Conservation (phyloP, 768 basidiomycete genomes). For the Leccinum uliginosum region DNA sequence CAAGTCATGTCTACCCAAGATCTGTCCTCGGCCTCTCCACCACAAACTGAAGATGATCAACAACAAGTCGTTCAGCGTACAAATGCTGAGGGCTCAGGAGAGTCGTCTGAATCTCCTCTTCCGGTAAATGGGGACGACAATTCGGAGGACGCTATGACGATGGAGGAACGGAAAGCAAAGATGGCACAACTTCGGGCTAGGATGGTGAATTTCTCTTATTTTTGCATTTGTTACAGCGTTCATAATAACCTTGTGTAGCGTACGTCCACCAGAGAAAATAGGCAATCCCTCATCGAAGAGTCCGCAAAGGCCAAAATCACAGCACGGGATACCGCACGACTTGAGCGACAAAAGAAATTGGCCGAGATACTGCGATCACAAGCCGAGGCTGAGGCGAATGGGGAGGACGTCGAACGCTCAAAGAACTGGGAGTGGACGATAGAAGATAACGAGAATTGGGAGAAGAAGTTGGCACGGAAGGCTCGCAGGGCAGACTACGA, state of each 20-base stretch:
- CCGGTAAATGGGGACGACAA: conserved; percentile 16
- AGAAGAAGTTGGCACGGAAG: conserved; percentile 67
- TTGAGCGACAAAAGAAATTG: conserved; percentile 87
- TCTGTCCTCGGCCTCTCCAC: conserved; percentile 1
- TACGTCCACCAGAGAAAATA: conserved; percentile 76
- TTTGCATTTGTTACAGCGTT: background rate
- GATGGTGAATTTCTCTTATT: conserved; percentile 51
- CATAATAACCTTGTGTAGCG: conserved; percentile 41
- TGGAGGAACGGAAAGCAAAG: conserved; percentile 76
- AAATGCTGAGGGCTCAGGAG: conserved; percentile 26
- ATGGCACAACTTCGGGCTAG: conserved; percentile 70
- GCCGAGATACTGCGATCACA: conserved; percentile 83
- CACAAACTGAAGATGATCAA: background rate
- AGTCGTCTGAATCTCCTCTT: conserved; percentile 22
- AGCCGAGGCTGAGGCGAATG: conserved; percentile 83
- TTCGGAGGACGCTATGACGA: conserved; percentile 32
- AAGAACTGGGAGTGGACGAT: conserved; percentile 80
- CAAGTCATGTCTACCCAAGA: conserved; percentile 11
- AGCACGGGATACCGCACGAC: conserved; percentile 73
- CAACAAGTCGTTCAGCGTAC: background rate
- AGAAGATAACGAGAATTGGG: conserved; percentile 29
- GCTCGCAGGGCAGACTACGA: conserved; percentile 81
- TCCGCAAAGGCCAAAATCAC: conserved; percentile 71
- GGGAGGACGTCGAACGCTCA: conserved; percentile 93
- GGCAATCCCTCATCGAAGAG: conserved; percentile 82